Evolutionary conservation across 2,329 filamentous ascomycete genomes (phyloP).

Genomic region (Cladophialophora bantiana): DNA sequence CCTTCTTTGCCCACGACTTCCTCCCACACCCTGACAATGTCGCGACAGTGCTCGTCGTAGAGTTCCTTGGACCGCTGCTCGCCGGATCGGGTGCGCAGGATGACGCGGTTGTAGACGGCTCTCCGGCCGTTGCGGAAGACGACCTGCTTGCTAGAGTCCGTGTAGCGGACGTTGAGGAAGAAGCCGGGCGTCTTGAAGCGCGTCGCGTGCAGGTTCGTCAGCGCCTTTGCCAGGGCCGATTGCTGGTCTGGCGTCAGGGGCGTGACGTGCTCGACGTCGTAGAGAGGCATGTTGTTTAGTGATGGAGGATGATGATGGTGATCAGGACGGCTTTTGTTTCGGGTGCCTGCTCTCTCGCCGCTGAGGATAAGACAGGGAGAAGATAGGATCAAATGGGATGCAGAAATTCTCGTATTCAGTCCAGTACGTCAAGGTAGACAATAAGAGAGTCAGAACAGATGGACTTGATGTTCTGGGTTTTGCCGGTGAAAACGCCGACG

Average conservation of each 20-base stretch:
- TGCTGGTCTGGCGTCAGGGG: constrained; percentile 25
- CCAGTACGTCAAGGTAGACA: too few species aligned
- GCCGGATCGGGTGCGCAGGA: constrained; percentile 25
- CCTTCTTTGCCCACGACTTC: constrained; percentile 20
- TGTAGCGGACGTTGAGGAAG: constrained; percentile 34
- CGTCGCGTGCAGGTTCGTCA: constrained; percentile 26
- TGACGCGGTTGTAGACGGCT: constrained; percentile 29
- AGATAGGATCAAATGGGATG: too few species aligned
- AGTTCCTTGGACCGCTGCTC: constrained; percentile 29
- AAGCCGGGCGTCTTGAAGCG: constrained; percentile 29
- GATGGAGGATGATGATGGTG: too few species aligned
- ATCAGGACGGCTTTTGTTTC: too few species aligned
- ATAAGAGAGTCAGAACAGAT: too few species aligned
- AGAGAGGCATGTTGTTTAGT: constrained; percentile 24
- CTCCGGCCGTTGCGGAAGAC: constrained; percentile 28
- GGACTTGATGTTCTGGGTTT: too few species aligned
- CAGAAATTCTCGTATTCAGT: too few species aligned
- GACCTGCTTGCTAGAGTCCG: constrained; percentile 23
- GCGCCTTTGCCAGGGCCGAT: constrained; percentile 19
- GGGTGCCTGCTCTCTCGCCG: not conserved
- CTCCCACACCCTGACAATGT: constrained; percentile 27
- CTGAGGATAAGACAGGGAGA: not conserved
- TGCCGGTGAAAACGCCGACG: too few species aligned
- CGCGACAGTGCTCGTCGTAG: constrained; percentile 33
- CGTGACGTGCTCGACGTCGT: constrained; percentile 32